Evolutionary conservation across 164 flowering plant genomes (phyloP), one percentile per base, ranked within the genome.

Genomic region (Sedum album): DNA sequence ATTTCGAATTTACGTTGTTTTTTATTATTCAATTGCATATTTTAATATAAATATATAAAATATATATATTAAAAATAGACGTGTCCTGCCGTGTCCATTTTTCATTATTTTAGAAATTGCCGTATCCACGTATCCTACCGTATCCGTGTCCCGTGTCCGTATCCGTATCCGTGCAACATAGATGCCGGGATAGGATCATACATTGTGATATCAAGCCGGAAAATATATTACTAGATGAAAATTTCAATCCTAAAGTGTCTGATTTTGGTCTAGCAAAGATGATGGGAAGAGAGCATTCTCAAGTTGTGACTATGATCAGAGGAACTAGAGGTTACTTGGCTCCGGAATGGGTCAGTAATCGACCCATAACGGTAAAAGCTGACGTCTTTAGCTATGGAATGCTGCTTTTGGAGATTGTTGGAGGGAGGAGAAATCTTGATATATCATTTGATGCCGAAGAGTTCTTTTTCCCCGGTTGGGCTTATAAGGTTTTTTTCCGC

Each of bases 171-270:
- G n/a, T n/a, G n/a, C n/a, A n/a, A n/a, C n/a, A n/a, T n/a, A n/a
- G n/a, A n/a, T n/a, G n/a, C n/a, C 72, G 95, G 65, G 72, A 94
- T 46, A 72, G 95, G 46, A 87, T 94, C 57, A 89, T 94, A 30
- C 99, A 94, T 69, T 94, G 99, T 20, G 99, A 91, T 76, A 94
- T 94, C 65, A 94, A 94, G 75, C 99, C 97, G 0, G 97, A 91
- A 67, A 94, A 94, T 36, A 91, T 94, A n/a, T 77, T 94, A 31
- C 49, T 94, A 26, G 99, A 90, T 67, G 93, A 88, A 66, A 78
- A 88, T 68, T 91, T 94, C 68, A 79, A 86, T 60, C 95, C 99
- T 0, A 91, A 94, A 72, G 92, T 94, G 4, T 89, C 97, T 1
- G 99, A 94, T 75, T 94, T 94, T 46, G 99, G 99, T 36, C 74